Base-by-base conservation (phyloP, 768 basidiomycete species). In the Pleurotus cornucopiae region DNA sequence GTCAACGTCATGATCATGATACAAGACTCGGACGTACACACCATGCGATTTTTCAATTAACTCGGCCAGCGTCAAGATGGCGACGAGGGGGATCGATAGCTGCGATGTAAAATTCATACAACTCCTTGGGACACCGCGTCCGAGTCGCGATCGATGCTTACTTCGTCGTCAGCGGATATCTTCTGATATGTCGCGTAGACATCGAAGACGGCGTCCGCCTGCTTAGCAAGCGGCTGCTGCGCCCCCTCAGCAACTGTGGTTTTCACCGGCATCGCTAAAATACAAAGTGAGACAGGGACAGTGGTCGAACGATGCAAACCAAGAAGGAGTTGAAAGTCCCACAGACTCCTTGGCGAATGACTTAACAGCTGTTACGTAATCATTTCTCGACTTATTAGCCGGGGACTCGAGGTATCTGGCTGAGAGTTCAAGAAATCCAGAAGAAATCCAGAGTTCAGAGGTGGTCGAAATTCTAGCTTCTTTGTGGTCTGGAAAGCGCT, bases 81-180 rank as follows among this genome's bases (percentile, higher is more conserved):
- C 95, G 16, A 94, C 95, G 18, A 96, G 76, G 6, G 94, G 94
- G 3, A 84, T 80, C 0, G 90, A 86, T 55, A 91, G 81, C 89
- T 92, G 64, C 41, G 53, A 26, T 18, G 18, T 12, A 34, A 54
- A 46, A 30, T 13, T 45, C 21, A 39, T 25, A 25, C 14, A 21
- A 46, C 45, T 58, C 41, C 16, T 23, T 23, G 18, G 39, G 18
- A 14, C 54, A 58, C 11, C 41, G 20, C 23, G 26, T 16, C 34
- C 37, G 37, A 52, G 58, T 18, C 30, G 9, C 30, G 30, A 34
- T 34, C 47, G 11, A 25, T 53, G 51, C 80, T 61, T 63, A 91
- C 92, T 71, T 90, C 69, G 39, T 85, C 79, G 71, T 94, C 71
- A 46, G 76, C 68, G 52, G 92, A 76, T 56, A 85, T 80, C 57